These are phyloP conservation scores for Exsudoporus frostii DNA, from an alignment of 768 basidiomycete genomes.

Conservation along the genomic window DNA sequence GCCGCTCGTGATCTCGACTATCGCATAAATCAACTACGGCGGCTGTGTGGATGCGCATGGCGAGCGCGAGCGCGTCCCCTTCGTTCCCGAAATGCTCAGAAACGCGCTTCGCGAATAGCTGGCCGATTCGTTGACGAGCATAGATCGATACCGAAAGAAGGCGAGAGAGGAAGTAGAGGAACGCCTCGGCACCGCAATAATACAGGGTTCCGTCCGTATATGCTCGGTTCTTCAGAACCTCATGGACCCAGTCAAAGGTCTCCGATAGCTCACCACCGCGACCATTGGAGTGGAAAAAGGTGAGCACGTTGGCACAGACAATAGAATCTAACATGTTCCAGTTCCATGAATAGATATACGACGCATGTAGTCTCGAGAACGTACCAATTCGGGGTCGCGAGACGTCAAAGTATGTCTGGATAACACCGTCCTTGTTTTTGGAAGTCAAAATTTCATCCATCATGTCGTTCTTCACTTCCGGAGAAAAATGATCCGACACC, in stretches of 20 bases:
- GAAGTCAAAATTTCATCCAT: constrained; percentile 19
- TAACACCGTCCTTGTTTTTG: constrained; percentile 18
- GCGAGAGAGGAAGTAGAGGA: constrained; percentile 23
- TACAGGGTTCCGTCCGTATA: constrained; percentile 19
- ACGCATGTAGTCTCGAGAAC: neutral
- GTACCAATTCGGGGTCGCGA: constrained; percentile 21
- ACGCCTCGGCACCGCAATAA: constrained; percentile 16
- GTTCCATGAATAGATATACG: neutral
- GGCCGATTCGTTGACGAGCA: constrained; percentile 11
- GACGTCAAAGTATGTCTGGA: constrained; percentile 20
- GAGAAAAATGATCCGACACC: constrained; percentile 11
- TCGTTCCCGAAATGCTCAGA: constrained; percentile 12
- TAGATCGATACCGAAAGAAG: constrained; percentile 16
- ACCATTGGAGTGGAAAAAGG: constrained; percentile 20
- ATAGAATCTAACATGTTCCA: constrained; percentile 7
- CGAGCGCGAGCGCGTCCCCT: constrained; percentile 21
- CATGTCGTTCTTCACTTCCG: constrained; percentile 18
- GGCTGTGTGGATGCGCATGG: constrained; percentile 17
- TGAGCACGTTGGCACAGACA: constrained; percentile 21
- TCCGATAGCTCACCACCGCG: constrained; percentile 16
- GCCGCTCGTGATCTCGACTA: constrained; percentile 14
- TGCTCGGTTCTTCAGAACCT: constrained; percentile 21
- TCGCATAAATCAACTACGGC: constrained; percentile 10
- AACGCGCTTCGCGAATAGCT: constrained; percentile 16
- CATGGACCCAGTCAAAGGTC: constrained; percentile 20